Evolutionary conservation across 2,329 filamentous ascomycete genomes (phyloP), one percentile per base, ranked within the genome.

Genomic region (Trichoderma sp.): DNA sequence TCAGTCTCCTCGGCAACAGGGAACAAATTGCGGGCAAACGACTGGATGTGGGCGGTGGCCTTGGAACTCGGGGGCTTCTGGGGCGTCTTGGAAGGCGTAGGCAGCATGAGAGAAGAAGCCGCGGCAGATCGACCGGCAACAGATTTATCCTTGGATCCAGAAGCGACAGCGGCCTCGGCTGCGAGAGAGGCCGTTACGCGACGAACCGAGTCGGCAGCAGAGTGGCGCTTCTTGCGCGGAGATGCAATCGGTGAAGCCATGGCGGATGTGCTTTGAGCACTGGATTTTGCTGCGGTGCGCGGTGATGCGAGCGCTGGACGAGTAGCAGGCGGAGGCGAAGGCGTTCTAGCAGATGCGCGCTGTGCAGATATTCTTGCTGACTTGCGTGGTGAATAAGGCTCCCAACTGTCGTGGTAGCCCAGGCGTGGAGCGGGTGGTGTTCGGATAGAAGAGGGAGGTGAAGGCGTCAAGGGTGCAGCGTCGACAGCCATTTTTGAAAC

Each of bases 61-160:
- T 85, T 82, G 73, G 81, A 80, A 19, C 81, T 82, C 1, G 83
- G 82, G 56, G 85, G 82, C 81, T 91, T 92, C 77, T 85, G 85
- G 3, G 89, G 92, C 3, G 92, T 94, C 81, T 94, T 94, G 71
- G 88, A 86, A 2, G 92, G 92, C 3, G 92, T 94, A 17, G 90
- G 91, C 54, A 94, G 86, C 85, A 92, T 90, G 70, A 82, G 84
- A 65, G 78, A 73, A 65, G 76, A 72, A 65, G 78, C 78, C 19
- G 79, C 74, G 58, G 77, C 58, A 56, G 78, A 71, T 29, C 72
- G 69, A 53, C 70, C 61, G 53, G 70, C 64, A 53, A 70, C 53
- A 13, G 67, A 34, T 69, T 72, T 71, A 29, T 75, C 77, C 54
- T 75, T 72, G 22, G 80, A 73, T 42, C 79, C 80, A 5, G 82